phyloP scores from a whole-genome alignment of 495 filamentous ascomycete genomes.

The Aspergillus biplanus region DNA sequence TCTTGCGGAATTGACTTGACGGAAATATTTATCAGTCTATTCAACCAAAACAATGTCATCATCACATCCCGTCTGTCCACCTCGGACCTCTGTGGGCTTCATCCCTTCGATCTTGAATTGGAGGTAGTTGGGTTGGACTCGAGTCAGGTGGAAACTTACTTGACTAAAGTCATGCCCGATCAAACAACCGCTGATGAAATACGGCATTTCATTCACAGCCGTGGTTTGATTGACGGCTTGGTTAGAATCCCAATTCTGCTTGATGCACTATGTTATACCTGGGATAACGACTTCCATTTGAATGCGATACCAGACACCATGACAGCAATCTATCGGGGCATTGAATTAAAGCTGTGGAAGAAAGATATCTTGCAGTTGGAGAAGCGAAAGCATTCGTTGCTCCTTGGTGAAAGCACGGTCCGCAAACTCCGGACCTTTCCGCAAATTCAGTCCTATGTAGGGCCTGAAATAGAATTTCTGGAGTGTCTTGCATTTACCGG shows the following conservation, averaged over 20 bases:
- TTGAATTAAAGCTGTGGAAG: slow-evolving; percentile 41
- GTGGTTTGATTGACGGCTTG: slow-evolving; percentile 40
- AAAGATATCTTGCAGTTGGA: slow-evolving; percentile 41
- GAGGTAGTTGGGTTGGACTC: slow-evolving; percentile 25
- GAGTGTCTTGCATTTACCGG: slow-evolving; percentile 44
- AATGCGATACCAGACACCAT: slow-evolving; percentile 34
- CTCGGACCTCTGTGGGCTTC: background rate
- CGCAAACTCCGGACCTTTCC: slow-evolving; percentile 8
- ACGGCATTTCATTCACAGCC: slow-evolving; percentile 35
- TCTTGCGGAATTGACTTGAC: slow-evolving; percentile 1
- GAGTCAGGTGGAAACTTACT: slow-evolving; percentile 21
- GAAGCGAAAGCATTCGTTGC: slow-evolving; percentile 9
- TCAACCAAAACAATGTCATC: slow-evolving; percentile 17
- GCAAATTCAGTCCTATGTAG: slow-evolving; percentile 15
- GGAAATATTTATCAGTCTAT: background rate
- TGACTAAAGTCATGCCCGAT: slow-evolving; percentile 7
- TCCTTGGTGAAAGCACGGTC: slow-evolving; percentile 4
- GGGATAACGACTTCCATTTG: slow-evolving; percentile 29
- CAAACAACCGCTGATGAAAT: slow-evolving; percentile 31
- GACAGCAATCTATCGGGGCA: slow-evolving; percentile 46
- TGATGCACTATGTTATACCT: slow-evolving; percentile 50
- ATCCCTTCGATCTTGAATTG: slow-evolving; percentile 22
- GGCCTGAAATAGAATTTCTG: slow-evolving; percentile 32
- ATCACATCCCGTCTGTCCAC: slow-evolving; percentile 25
- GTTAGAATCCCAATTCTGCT: slow-evolving; percentile 51